phyloP scores from a whole-genome alignment of 78 protist genomes.

The Monosiga brevicollis region DNA sequence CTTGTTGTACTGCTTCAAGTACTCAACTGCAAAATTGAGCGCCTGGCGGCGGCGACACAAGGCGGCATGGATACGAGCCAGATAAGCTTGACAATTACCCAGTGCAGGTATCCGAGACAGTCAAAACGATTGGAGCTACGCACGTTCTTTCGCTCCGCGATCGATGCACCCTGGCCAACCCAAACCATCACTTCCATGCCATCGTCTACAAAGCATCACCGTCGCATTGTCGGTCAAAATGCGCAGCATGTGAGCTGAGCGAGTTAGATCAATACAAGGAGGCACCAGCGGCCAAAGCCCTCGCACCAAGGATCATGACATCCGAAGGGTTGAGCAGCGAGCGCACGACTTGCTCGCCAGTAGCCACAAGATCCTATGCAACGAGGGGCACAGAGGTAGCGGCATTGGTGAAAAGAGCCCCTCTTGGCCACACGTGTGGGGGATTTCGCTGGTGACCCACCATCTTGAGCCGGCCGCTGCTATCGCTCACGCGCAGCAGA shows the following conservation, averaged over 20 bases:
- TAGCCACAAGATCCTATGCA: background rate
- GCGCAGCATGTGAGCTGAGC: background rate
- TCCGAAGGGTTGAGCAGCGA: slow-evolving; percentile 3
- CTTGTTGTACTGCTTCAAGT: background rate
- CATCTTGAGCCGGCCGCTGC: background rate
- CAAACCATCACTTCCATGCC: slow-evolving; percentile 24
- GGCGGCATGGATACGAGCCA: no score
- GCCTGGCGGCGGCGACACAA: no score
- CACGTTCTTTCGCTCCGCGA: background rate
- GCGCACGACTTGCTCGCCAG: background rate
- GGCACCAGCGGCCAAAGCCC: background rate
- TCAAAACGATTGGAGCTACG: background rate
- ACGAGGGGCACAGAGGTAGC: no score
- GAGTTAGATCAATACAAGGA: background rate
- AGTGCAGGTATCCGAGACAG: background rate
- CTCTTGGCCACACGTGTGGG: no score
- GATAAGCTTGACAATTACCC: background rate
- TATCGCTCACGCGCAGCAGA: slow-evolving; percentile 1
- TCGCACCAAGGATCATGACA: slow-evolving; percentile 17
- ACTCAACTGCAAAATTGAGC: background rate
- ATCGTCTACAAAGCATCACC: background rate
- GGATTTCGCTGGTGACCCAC: no score
- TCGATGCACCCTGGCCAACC: slow-evolving; percentile 37
- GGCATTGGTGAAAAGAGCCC: no score
- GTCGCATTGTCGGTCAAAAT: no score